phyloP scores from a whole-genome alignment of 1,139 yeast genomes.

The Protomyces lactucae-debilis region DNA sequence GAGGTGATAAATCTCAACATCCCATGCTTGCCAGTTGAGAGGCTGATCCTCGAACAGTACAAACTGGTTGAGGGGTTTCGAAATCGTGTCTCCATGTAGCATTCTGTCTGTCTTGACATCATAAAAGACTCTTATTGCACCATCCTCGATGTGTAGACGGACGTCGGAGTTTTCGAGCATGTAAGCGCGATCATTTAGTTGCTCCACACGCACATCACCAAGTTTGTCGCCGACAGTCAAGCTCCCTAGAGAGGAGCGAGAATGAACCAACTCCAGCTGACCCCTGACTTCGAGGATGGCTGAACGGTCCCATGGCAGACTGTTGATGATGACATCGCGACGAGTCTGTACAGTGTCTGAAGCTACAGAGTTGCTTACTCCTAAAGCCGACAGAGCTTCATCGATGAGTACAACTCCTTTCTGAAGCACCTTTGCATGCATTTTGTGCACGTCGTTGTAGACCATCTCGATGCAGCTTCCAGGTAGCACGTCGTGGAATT shows the following conservation, averaged over 20 bases:
- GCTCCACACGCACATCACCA: slow-evolving; percentile 28
- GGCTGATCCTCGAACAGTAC: slow-evolving; percentile 86
- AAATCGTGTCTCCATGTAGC: slow-evolving; percentile 33
- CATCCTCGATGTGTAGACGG: slow-evolving; percentile 56
- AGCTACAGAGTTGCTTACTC: slow-evolving; percentile 35
- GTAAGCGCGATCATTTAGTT: slow-evolving; percentile 38
- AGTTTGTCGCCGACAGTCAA: neutral
- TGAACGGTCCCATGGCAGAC: slow-evolving; percentile 65
- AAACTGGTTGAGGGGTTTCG: slow-evolving; percentile 50
- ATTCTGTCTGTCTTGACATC: slow-evolving; percentile 54
- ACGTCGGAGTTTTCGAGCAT: slow-evolving; percentile 58
- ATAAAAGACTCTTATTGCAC: slow-evolving; percentile 61
- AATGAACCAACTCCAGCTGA: too few species aligned
- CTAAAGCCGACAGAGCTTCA: slow-evolving; percentile 50
- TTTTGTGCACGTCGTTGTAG: slow-evolving; percentile 86
- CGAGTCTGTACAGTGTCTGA: slow-evolving; percentile 33
- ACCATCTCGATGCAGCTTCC: slow-evolving; percentile 96
- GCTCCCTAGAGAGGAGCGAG: too few species aligned
- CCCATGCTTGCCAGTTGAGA: slow-evolving; percentile 95
- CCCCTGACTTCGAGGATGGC: slow-evolving; percentile 41
- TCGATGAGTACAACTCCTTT: slow-evolving; percentile 52
- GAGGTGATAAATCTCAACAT: slow-evolving; percentile 78
- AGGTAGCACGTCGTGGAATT: slow-evolving; percentile 94
- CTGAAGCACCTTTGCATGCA: slow-evolving; percentile 56
- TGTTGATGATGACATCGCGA: slow-evolving; percentile 45